Evolutionary conservation across 2,329 filamentous ascomycete genomes (phyloP), one percentile per base, ranked within the genome.

Genomic region (Fusarium tricinctum): DNA sequence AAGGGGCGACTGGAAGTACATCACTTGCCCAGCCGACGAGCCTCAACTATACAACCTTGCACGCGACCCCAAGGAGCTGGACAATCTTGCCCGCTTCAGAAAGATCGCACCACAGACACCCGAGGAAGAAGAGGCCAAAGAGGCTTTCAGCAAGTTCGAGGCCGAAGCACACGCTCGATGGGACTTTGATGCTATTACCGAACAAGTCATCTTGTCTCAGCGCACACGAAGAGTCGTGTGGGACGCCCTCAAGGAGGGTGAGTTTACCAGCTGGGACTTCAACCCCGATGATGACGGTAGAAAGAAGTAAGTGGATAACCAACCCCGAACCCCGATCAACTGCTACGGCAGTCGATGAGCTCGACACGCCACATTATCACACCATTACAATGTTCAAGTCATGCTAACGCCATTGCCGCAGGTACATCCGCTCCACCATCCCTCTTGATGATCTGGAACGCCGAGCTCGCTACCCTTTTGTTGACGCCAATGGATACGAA

Each of bases 1-100:
- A 59, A 90, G 93, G 55, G 93, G 93, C 10, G 85, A 87, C 46
- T 97, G 93, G 93, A 97, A 97, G 83, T 97, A 94, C 78, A 89
- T 96, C 68, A 93, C 88, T 67, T 97, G 93, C 74, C 89, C 94
- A 8, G 90, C 90, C 22, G 94, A 97, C 76, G 90, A 91, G 32
- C 90, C 92, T 30, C 93, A 96, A 81, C 86, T 97, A 14, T 97
- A 89, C 84, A 92, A 97, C 79, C 84, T 97, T 8, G 83, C 84
- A 44, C 79, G 83, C 20, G 94, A 97, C 74, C 93, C 93, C 0
- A 81, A 89, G 33, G 93, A 97, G 81, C 79, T 93, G n/a, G 81
- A 85, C 69, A 95, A 97, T 78, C 82, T 97, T 52, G 88, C 82
- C n/a, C 81, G 81, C 50, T 78, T 82, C 50, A 81, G 56, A 55